Percentiles rank a stretch among this genome's conserved stretches.
These are phyloP conservation scores for Prunella vulgaris DNA, from an alignment of 257 asterid genomes.

Conservation along the genomic window DNA sequence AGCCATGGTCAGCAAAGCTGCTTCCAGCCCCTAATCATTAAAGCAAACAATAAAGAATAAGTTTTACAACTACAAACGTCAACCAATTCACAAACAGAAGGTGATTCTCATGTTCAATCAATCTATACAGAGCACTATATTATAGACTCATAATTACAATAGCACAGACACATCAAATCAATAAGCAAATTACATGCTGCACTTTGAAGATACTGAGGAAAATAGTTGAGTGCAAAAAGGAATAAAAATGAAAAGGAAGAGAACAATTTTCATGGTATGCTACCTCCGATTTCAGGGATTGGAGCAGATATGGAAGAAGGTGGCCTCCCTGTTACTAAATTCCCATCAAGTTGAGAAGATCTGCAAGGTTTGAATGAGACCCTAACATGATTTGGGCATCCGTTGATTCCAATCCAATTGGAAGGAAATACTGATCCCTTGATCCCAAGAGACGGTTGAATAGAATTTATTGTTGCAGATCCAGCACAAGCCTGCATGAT, in stretches of 20 bases:
- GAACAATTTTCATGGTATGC: neutral
- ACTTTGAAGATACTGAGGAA: neutral
- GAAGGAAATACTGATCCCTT: slow-evolving; percentile 38
- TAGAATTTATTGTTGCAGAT: slow-evolving; percentile 47
- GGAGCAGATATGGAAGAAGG: slow-evolving; percentile 54
- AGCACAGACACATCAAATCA: neutral
- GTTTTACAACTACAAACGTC: neutral
- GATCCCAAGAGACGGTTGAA: slow-evolving; percentile 49
- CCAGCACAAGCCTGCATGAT: slow-evolving; percentile 61
- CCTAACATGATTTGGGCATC: slow-evolving; percentile 32
- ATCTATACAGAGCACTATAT: neutral
- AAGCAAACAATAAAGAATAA: neutral
- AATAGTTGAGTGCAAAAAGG: neutral
- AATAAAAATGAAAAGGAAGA: neutral
- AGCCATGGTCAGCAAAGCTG: slow-evolving; percentile 52
- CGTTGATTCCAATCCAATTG: slow-evolving; percentile 28
- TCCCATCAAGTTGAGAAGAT: slow-evolving; percentile 56
- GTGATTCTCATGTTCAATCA: neutral
- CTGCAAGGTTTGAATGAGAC: slow-evolving; percentile 43
- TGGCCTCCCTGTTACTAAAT: slow-evolving; percentile 60
- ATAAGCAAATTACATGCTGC: neutral
- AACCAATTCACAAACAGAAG: neutral
- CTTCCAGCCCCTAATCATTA: slow-evolving; percentile 44
- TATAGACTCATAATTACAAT: neutral
- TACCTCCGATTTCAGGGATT: slow-evolving; percentile 49